Base-by-base conservation (phyloP, 345 rosid species). In the Lumnitzera racemosa region DNA sequence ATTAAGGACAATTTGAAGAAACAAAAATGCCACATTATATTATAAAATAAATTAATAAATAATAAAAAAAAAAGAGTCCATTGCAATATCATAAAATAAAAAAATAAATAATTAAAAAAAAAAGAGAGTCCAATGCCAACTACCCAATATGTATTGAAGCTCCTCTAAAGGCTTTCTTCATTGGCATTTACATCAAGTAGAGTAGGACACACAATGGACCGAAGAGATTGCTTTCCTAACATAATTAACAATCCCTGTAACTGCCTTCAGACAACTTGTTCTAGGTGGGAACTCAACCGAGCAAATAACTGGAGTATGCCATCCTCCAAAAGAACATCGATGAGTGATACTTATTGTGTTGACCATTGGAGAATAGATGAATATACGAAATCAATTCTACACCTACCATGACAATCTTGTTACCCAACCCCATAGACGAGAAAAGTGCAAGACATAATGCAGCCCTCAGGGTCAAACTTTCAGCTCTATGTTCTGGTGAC, bases 361-460 rank as follows among this genome's bases (percentile, higher is more conserved):
- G 20, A 31, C 20, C 3, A 47, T 51, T 41, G 54, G 55, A 47
- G n/a, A 70, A 62, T 56, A 46, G 55, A 59, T 61, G 27, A 68
- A 65, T 64, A 55, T 57, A 41, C 59, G 25, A 47, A 67, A 57
- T 53, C 54, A 64, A 57, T 64, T 50, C 47, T 70, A 67, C 62
- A 83, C 98, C 98, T 91, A 96, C 98, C 98, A 91, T 64, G 98
- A 81, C 66, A 78, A 74, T 91, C 96, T 76, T 83, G 80, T 65
- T 88, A 77, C 78, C 88, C 98, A 67, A 78, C 82, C 61, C 96
- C 98, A 64, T 74, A 88, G 70, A 88, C 84, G 25, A 91, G 88
- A 67, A 91, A 77, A 72, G 88, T 84, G 88, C 58, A 91, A 75
- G 64, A 88, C 75, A 81, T 70, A 88, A 70, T 67, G 87, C 88